phyloP scores from a whole-genome alignment of 768 basidiomycete genomes.

The Termitomyces sp. region DNA sequence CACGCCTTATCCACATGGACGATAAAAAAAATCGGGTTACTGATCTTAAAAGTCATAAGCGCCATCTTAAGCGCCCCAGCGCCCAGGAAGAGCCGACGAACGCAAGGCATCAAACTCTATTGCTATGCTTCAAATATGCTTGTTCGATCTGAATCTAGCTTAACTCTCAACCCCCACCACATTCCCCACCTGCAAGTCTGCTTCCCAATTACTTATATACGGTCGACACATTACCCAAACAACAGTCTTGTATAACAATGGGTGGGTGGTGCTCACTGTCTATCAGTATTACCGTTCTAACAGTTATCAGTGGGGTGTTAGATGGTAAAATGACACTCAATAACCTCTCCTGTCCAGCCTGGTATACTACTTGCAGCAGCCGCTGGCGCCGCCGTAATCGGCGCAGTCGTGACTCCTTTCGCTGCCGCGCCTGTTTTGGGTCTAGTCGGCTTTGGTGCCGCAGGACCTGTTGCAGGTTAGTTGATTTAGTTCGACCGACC shows the following conservation, averaged over 20 bases:
- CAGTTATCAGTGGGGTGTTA: not conserved
- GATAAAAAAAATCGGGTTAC: too few species aligned
- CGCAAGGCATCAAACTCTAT: not conserved
- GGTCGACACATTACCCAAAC: not conserved
- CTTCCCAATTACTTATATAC: not conserved
- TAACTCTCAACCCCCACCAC: not conserved
- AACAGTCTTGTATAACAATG: not conserved
- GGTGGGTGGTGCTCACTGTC: not conserved
- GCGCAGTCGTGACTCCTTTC: not conserved
- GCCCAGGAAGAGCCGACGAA: not conserved
- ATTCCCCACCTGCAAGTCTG: too few species aligned
- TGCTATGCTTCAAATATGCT: not conserved
- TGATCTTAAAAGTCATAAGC: too few species aligned
- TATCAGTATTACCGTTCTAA: not conserved
- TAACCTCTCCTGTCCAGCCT: too few species aligned
- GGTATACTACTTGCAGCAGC: not conserved
- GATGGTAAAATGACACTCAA: too few species aligned
- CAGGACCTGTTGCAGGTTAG: conserved; percentile 4
- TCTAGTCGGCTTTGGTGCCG: not conserved
- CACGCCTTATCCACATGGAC: too few species aligned
- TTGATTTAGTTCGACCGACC: too few species aligned
- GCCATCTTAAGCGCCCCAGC: too few species aligned
- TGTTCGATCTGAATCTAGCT: not conserved
- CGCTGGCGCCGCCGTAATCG: not conserved
- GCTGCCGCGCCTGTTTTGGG: not conserved